Evolutionary conservation across 768 basidiomycete genomes (phyloP), one percentile per base, ranked within the genome.

Genomic region (Pisolithus albus): DNA sequence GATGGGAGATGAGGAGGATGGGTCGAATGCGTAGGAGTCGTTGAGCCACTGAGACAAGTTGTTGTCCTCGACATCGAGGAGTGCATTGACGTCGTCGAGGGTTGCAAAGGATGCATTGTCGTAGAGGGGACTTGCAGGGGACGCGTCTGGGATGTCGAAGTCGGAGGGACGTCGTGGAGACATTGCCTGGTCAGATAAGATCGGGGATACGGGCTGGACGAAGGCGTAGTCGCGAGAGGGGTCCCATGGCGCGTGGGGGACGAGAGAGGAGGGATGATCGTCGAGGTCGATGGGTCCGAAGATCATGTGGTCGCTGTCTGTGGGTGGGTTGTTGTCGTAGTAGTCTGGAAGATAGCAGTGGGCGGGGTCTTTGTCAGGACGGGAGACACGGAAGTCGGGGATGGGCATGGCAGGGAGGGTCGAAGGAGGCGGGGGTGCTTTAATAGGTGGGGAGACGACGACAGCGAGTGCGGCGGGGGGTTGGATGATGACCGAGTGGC

Each of bases 21-120:
- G 57, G 38, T 67, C 66, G 24, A 65, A 54, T 26, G 69, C 39
- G 24, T 18, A 18, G 23, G 66, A 59, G 24, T 88, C 86, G 60
- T 78, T 75, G 48, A 87, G 73, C 86, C 86, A 88, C 55, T 76
- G 72, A 0, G 77, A 71, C 4, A 81, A 69, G 37, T 73, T 62
- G 56, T 67, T 60, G 53, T 72, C 71, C 52, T 69, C 70, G 54
- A 67, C 63, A 60, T 82, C 79, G 32, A 66, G 64, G 42, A 70
- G 53, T 30, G 67, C 58, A 37, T 66, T 62, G 15, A 63, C 52
- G n/a, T 72, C 71, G 43, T 61, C 57, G 52, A 70, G 62, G 42
- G 62, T 52, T 21, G 59, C 60, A 53, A 62, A 65, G 46, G 68
- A 56, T 10, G 62, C 55, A 44, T 70, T 59, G 18, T 67, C 69